These are phyloP conservation scores for Fusarium neocosmosporiellum DNA, from an alignment of 2,329 filamentous ascomycete species.

Conservation along the genomic window DNA sequence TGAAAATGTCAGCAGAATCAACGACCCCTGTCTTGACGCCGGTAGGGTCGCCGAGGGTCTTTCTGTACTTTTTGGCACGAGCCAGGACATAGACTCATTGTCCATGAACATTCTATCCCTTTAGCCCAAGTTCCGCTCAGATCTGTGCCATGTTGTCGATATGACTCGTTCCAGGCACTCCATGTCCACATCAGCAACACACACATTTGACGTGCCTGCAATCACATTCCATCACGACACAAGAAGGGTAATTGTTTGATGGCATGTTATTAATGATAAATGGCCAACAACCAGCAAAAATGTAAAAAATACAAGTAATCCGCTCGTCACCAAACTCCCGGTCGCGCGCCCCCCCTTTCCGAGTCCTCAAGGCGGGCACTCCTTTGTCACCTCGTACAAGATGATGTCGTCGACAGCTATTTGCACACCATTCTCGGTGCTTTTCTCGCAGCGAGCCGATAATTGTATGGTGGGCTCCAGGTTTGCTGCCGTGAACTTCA, in stretches of 20 bases:
- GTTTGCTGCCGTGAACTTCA: background rate
- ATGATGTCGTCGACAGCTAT: background rate
- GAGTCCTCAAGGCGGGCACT: background rate
- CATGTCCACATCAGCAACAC: background rate
- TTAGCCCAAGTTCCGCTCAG: background rate
- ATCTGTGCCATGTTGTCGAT: background rate
- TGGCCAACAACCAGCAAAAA: background rate
- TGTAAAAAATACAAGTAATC: background rate
- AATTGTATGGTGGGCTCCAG: background rate
- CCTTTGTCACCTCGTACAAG: background rate
- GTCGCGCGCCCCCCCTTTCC: background rate
- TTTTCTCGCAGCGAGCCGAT: background rate
- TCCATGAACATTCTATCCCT: background rate
- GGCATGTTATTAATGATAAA: background rate
- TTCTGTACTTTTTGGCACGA: background rate
- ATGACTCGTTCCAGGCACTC: background rate
- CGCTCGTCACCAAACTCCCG: background rate
- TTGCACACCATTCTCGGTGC: background rate
- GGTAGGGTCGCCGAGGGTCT: background rate
- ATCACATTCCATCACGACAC: background rate
- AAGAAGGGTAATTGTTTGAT: background rate
- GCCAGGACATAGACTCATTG: background rate
- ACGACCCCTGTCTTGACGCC: background rate
- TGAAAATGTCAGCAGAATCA: background rate
- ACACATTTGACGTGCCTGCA: background rate